Evolutionary conservation across 192 early-diverging fungal species (phyloP), one percentile per base, ranked within the genome.

Genomic region (Dispira simplex): DNA sequence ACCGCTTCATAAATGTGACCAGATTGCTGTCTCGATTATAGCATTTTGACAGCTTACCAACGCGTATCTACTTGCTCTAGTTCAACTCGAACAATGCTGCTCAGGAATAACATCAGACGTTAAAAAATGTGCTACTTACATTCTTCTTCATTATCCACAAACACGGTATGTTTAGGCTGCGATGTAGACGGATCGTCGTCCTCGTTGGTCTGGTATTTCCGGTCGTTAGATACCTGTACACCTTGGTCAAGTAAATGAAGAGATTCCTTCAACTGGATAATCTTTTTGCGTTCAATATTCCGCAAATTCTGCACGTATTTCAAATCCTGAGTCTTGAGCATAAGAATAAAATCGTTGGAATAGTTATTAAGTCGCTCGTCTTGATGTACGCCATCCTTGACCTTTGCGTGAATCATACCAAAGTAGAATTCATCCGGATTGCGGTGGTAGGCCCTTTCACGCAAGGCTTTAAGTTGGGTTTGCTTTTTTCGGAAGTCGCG

Each of bases 381-480:
- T 13, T 89, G 65, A 66, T 97, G 94, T 0, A 86, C 85, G 18
- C 93, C 93, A 25, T 85, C 77, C 71, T 90, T 89, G 62, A 90
- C 89, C 66, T 86, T 82, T 21, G 83, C 67, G 66, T 87, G 87
- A 70, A 93, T 83, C 96, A 99, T 99, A 71, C 85, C 89, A 68
- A 92, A 95, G 79, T 97, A 97, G 72, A 99, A 99, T 78, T 99
- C 96, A 71, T 99, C 96, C 3, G 90, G 91, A 75, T 99, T 99
- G 66, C 85, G 76, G 62, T 83, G 77, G 14, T 83, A 72, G 3
- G 96, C 96, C 68, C 93, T 95, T 68, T 90, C 81, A 32, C 83
- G 79, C 70, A 99, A 77, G 25, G 84, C 79, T 77, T 89, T 91
- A 59, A 99, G 77, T 46, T 83, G 74, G 48, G 88, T 80, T 75